Evolutionary conservation across 306 rosid genomes (phyloP), one percentile per base, ranked within the genome.

Genomic region (Inga laurina): DNA sequence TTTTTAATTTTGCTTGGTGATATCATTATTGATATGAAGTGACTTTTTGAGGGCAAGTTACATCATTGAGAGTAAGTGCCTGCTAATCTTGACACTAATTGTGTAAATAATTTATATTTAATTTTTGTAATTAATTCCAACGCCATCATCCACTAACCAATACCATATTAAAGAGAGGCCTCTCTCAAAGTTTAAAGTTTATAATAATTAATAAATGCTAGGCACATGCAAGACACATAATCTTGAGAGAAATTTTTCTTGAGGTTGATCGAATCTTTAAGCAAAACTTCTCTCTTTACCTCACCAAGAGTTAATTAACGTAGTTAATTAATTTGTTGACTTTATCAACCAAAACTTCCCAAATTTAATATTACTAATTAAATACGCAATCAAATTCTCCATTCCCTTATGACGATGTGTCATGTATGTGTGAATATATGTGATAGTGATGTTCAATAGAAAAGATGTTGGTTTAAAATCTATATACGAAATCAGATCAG

Each of bases 41-140:
- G 56, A 69, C 88, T 72, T 84, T 85, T 89, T 83, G 81, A 85
- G 85, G 87, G 88, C 92, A 91, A 78, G 88, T 84, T 83, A 88
- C 92, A 85, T 89, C 90, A 87, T 24, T 49, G 84, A 82, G 83
- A 81, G 87, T 71, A 84, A 83, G 65, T 82, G 77, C 87, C 51
- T 37, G 19, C 79, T 74, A 46, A 73, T 48, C 35, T 82, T 82
- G 61, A 68, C 77, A 46, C 85, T 69, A 75, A 69, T 46, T 76
- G 34, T 77, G 56, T 80, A 39, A 22, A 69, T 79, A 77, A 27
- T 62, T 62, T 10, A 62, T 27, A 24, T 62, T 62, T 74, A 79
- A 74, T 39, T 61, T 39, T 2, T 81, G 65, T 67, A 49, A 59
- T 65, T 57, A 39, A 70, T 34, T 75, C 61, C 73, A 41, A 61